These are phyloP conservation scores for Begonia loranthoides DNA, from an alignment of 306 rosid species.

Conservation along the genomic window DNA sequence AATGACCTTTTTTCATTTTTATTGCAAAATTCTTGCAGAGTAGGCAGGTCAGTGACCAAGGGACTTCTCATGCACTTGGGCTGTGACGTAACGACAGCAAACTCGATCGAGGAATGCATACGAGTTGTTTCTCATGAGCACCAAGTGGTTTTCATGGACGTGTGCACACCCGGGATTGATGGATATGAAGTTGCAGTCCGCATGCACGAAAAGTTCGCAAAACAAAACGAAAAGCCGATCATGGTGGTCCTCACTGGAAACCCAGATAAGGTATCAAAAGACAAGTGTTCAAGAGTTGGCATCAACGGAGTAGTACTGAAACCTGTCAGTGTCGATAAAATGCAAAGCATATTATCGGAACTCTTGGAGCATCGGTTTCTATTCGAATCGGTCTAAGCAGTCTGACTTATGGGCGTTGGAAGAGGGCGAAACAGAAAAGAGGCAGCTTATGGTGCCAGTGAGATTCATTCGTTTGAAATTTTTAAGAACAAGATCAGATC, in stretches of 20 bases:
- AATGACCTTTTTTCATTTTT: no score
- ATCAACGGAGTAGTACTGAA: constrained; percentile 69
- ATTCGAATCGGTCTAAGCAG: constrained; percentile 15
- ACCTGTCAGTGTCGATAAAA: constrained; percentile 83
- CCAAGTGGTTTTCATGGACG: constrained; percentile 73
- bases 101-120: constrained; percentile 62
- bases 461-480: no score
- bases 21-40: constrained; percentile 28
- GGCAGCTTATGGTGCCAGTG: no score
- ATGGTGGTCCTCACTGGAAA: constrained; percentile 67
- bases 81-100: constrained; percentile 57
- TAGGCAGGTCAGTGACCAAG: constrained; percentile 69
- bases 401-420: no score
- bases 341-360: constrained; percentile 62
- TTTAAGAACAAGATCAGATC: no score
- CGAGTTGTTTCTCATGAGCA: constrained; percentile 50
- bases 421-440: no score
- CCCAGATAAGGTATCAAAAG: constrained; percentile 58
- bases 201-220: constrained; percentile 49
- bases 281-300: constrained; percentile 74
- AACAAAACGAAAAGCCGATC: constrained; percentile 58
- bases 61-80: constrained; percentile 81
- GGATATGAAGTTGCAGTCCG: constrained; percentile 50
- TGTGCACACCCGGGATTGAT: constrained; percentile 39
- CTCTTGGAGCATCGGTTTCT: constrained; percentile 62